phyloP scores from a whole-genome alignment of 2,329 filamentous ascomycete genomes.

The Alternaria infectoria region DNA sequence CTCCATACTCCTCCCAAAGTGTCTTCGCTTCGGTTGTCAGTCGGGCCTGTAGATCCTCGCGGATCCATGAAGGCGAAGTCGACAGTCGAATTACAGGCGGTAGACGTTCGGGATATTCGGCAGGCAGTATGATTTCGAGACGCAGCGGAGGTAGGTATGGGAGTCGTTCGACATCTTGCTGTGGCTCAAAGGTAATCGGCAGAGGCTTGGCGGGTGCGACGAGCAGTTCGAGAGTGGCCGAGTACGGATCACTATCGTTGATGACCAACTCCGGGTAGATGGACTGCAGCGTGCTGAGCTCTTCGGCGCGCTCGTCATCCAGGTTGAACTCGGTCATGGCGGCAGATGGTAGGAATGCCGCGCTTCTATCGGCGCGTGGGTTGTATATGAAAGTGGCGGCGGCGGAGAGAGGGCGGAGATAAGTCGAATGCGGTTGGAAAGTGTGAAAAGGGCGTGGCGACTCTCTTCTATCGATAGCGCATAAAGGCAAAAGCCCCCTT shows the following conservation, averaged over 20 bases:
- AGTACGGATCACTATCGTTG: constrained; percentile 51
- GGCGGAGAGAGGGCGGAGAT: constrained; percentile 18
- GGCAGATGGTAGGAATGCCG: not conserved
- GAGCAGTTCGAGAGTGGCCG: constrained; percentile 61
- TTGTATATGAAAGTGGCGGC: constrained; percentile 1
- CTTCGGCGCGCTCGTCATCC: constrained; percentile 65
- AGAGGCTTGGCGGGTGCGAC: constrained; percentile 62
- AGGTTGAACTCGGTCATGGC: constrained; percentile 36
- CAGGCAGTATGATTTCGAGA: constrained; percentile 60
- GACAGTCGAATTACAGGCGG: constrained; percentile 59
- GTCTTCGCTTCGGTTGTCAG: constrained; percentile 56
- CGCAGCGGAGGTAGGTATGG: constrained; percentile 64
- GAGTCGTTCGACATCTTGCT: constrained; percentile 53
- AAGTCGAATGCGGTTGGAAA: constrained; percentile 4
- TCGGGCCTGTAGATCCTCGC: constrained; percentile 50
- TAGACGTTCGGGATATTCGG: constrained; percentile 61
- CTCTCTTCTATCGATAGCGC: constrained; percentile 14
- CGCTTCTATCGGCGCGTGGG: not conserved
- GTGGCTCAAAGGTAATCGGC: constrained; percentile 33
- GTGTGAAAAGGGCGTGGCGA: constrained; percentile 23
- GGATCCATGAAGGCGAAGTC: constrained; percentile 61
- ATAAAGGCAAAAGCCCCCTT: constrained; percentile 15
- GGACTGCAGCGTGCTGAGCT: constrained; percentile 64
- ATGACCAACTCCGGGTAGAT: constrained; percentile 67
- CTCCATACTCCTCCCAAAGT: constrained; percentile 67